Percentiles rank a stretch among this genome's conserved stretches.
Conservation (phyloP, 1,139 yeast genomes). For the Debaryomyces udenii region DNA sequence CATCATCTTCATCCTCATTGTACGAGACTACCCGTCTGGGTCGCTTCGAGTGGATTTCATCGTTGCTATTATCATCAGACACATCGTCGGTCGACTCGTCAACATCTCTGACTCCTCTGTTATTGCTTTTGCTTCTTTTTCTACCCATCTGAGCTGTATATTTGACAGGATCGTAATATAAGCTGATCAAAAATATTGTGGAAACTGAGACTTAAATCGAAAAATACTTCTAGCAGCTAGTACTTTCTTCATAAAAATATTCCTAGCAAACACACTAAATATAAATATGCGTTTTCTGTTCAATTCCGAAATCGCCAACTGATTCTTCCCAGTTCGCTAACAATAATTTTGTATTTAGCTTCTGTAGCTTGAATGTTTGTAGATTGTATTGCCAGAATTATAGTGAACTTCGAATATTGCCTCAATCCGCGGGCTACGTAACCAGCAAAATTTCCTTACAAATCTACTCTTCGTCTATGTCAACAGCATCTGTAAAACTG, state of each 20-base stretch:
- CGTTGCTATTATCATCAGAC: constrained; percentile 9
- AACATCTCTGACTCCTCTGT: constrained; percentile 10
- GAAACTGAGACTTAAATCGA: constrained; percentile 3
- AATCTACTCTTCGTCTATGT: not conserved
- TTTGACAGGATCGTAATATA: constrained; percentile 10
- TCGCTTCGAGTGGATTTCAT: constrained; percentile 13
- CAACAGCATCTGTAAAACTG: not conserved
- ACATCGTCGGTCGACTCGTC: constrained; percentile 5
- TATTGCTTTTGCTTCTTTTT: constrained; percentile 16
- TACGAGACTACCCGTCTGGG: constrained; percentile 19
- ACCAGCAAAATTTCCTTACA: constrained; percentile 7
- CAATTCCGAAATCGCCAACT: no score
- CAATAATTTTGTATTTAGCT: no score
- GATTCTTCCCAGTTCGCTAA: no score
- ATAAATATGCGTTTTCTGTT: no score
- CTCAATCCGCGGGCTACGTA: constrained; percentile 5
- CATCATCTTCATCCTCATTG: constrained; percentile 23
- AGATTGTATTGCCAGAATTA: not conserved
- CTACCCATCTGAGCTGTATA: constrained; percentile 10
- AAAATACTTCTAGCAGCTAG: not conserved
- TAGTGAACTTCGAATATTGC: constrained; percentile 2
- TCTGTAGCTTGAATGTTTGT: not conserved
- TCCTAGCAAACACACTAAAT: not conserved
- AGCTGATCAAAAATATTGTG: constrained; percentile 7
- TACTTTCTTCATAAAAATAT: not conserved